These are phyloP conservation scores for Taiozyma sp. DNA, from an alignment of 1,139 yeast species.

Conservation along the genomic window DNA sequence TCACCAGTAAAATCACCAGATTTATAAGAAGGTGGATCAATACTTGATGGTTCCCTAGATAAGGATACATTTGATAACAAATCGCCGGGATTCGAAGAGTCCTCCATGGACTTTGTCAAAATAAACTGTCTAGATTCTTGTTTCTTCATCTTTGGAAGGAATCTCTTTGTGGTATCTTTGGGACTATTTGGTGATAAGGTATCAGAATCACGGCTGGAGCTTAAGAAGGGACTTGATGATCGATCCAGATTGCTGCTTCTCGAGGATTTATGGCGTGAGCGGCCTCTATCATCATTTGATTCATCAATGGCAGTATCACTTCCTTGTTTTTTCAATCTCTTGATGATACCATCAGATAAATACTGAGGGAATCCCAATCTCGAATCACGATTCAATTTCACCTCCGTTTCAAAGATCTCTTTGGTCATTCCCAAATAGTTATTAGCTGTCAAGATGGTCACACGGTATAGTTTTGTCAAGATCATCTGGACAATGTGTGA, in stretches of 20 bases:
- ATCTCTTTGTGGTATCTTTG: slow-evolving; percentile 2
- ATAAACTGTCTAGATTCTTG: slow-evolving; percentile 59
- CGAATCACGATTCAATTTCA: slow-evolving; percentile 50
- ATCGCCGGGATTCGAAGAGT: slow-evolving; percentile 80
- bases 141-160: slow-evolving; percentile 11
- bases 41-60: slow-evolving; percentile 41
- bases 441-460: slow-evolving; percentile 88
- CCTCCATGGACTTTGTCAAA: slow-evolving; percentile 28
- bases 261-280: slow-evolving; percentile 4
- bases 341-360: slow-evolving; percentile 44
- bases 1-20: slow-evolving; percentile 50
- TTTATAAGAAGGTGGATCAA: slow-evolving; percentile 29
- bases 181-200: slow-evolving; percentile 1
- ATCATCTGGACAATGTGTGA: slow-evolving; percentile 95
- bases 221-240: background rate
- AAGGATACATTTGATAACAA: slow-evolving; percentile 78
- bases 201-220: background rate
- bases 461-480: slow-evolving; percentile 78
- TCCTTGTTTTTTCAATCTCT: slow-evolving; percentile 5
- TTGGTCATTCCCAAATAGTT: slow-evolving; percentile 79
- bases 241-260: background rate
- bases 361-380: slow-evolving; percentile 57
- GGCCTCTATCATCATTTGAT: slow-evolving; percentile 7
- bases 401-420: slow-evolving; percentile 78
- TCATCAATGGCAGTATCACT: background rate